Base-by-base conservation (phyloP, 768 basidiomycete species). In the Pholiota conissans region DNA sequence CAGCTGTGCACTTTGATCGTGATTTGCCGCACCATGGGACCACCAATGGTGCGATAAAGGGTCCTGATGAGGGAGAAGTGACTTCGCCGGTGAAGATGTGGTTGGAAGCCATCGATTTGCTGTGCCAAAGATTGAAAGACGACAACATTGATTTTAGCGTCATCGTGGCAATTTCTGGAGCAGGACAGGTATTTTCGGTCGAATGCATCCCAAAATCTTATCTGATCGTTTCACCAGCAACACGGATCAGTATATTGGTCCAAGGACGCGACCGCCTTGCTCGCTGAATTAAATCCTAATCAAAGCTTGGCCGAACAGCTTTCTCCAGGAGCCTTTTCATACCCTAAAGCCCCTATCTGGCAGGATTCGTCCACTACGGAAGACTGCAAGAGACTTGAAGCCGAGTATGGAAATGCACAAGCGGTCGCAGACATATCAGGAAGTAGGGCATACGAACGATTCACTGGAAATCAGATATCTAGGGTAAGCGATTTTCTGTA, bases 211-310 rank as follows among this genome's bases (percentile, higher is more conserved):
- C 29, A 42, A 13, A 24, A 37, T 26, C 35, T 52, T 35, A 52
- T 34, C 47, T 56, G 11, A 57, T 47, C 51, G 49, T 11, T 51
- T 45, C 27, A 24, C 22, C 46, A 91, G 89, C 90, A 93, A 89
- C 92, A 93, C 68, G 90, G 91, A 20, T 91, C 90, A 3, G 89
- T 93, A 2, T 93, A 88, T 67, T 93, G 91, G 92, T 87, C 88
- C 0, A 62, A 69, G 11, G 71, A 74, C 10, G 86, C 86, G 0
- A 79, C 82, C 53, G 35, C 58, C 5, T 67, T 82, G 7, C 77
- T 95, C 6, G 73, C 80, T 2, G 73, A 72, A 2, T 77, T 93
- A 54, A 78, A 87, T 67, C 63, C 85, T 0, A 59, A 68, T 8
- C 72, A 79, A 52, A 67, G 81, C 1, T 74, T 93, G 8, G 73